These are phyloP conservation scores for Salix exigua DNA, from an alignment of 345 rosid genomes.

Conservation along the genomic window DNA sequence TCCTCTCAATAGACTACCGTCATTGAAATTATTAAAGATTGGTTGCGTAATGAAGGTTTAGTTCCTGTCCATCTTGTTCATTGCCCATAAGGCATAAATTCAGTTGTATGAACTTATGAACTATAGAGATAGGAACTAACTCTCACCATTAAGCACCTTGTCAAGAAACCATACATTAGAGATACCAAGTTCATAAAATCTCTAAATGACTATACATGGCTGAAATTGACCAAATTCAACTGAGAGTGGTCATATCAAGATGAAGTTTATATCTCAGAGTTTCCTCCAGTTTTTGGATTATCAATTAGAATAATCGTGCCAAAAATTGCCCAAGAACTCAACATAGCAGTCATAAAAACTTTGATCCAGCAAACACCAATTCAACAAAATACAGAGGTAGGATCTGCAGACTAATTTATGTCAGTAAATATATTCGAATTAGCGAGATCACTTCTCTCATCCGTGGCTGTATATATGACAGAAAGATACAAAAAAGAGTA, in stretches of 20 bases:
- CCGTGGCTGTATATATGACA: background rate
- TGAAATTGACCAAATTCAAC: background rate
- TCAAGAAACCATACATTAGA: background rate
- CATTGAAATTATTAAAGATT: background rate
- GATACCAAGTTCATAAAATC: background rate
- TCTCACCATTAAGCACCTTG: background rate
- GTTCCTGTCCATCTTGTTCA: background rate
- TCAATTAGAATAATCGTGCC: slow-evolving; percentile 55
- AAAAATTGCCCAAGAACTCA: background rate
- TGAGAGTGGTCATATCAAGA: slow-evolving; percentile 18
- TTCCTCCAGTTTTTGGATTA: slow-evolving; percentile 52
- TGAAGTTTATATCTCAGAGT: slow-evolving; percentile 48
- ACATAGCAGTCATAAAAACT: background rate
- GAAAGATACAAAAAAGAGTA: background rate
- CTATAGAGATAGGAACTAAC: background rate
- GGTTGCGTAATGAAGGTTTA: background rate
- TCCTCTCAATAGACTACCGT: background rate
- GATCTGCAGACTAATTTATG: background rate
- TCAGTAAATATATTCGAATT: background rate
- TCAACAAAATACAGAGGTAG: background rate
- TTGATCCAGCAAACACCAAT: background rate
- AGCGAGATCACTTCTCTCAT: background rate
- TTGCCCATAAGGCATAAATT: background rate
- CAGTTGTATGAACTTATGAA: too few relatives aligned
- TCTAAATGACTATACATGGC: background rate